Evolutionary conservation across 2,329 filamentous ascomycete species (phyloP).

Genomic region (Metarhizium guizhouense): DNA sequence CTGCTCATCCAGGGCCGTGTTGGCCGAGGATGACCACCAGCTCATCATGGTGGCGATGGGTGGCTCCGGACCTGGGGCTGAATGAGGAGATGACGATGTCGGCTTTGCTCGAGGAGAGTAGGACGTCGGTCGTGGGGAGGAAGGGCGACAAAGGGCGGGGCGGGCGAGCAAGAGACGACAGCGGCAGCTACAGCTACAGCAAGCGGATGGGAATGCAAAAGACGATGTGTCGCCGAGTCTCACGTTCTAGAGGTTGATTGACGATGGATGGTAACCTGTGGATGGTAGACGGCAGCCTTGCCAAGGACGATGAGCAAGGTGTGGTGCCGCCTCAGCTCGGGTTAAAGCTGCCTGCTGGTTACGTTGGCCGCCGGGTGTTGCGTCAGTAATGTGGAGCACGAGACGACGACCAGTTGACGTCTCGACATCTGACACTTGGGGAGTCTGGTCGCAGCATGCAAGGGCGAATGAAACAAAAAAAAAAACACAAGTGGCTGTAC

Average conservation of each 20-base stretch:
- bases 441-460: too few relatives aligned
- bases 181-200: background rate
- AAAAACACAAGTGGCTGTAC: too few relatives aligned
- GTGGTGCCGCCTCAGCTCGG: background rate
- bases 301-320: background rate
- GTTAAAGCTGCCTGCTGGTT: background rate
- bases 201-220: background rate
- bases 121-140: background rate
- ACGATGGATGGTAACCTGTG: background rate
- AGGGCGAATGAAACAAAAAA: too few relatives aligned
- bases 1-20: conserved; percentile 91
- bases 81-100: background rate
- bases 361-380: background rate
- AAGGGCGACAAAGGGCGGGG: background rate
- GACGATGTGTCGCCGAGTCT: background rate
- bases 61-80: background rate
- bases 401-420: background rate
- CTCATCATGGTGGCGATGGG: conserved; percentile 57
- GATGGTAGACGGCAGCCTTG: background rate
- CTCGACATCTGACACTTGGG: too few relatives aligned
- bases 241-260: background rate
- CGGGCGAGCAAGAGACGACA: background rate
- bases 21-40: conserved; percentile 90
- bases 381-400: background rate
- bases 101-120: background rate